A percentile compares a stretch with the other conserved stretches of the same genome.
phyloP scores from a whole-genome alignment of 2,329 filamentous ascomycete genomes.

The Orbilia brochopaga region DNA sequence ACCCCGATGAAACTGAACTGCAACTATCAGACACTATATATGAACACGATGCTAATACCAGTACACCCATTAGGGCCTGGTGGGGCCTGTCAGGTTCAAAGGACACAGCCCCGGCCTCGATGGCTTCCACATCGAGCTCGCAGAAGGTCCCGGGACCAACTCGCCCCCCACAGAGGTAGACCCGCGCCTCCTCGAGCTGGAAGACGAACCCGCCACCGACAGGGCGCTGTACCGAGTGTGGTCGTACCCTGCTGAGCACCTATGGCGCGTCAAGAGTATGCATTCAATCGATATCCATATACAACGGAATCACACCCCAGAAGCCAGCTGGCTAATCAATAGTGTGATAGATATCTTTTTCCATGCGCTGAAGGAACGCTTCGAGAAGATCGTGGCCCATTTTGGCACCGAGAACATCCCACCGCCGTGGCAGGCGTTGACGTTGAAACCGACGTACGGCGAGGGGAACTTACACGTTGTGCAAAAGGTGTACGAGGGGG shows the following conservation, averaged over 20 bases:
- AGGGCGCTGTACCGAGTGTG: slow-evolving; percentile 64
- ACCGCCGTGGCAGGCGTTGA: slow-evolving; percentile 84
- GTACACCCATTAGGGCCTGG: slow-evolving; percentile 59
- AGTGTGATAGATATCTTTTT: slow-evolving; percentile 64
- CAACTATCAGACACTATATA: background rate
- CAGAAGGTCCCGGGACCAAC: slow-evolving; percentile 71
- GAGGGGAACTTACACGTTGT: slow-evolving; percentile 82
- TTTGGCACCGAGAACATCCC: slow-evolving; percentile 72
- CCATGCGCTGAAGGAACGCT: slow-evolving; percentile 67
- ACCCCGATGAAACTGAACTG: background rate
- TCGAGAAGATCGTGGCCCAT: slow-evolving; percentile 66
- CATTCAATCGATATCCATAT: slow-evolving; percentile 15
- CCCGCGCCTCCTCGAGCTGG: slow-evolving; percentile 74
- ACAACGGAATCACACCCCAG: background rate
- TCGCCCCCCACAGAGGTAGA: slow-evolving; percentile 62
- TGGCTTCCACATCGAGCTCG: slow-evolving; percentile 78
- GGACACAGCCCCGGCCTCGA: slow-evolving; percentile 76
- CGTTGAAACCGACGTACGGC: slow-evolving; percentile 72
- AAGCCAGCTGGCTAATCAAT: background rate
- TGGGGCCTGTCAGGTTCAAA: slow-evolving; percentile 70
- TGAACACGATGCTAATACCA: background rate
- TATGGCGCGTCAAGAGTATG: slow-evolving; percentile 82
- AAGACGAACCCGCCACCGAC: slow-evolving; percentile 72
- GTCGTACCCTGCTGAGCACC: slow-evolving; percentile 68
- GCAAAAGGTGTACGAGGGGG: slow-evolving; percentile 87